Conservation (phyloP, 805 yeast genomes). For the Candida alai region DNA sequence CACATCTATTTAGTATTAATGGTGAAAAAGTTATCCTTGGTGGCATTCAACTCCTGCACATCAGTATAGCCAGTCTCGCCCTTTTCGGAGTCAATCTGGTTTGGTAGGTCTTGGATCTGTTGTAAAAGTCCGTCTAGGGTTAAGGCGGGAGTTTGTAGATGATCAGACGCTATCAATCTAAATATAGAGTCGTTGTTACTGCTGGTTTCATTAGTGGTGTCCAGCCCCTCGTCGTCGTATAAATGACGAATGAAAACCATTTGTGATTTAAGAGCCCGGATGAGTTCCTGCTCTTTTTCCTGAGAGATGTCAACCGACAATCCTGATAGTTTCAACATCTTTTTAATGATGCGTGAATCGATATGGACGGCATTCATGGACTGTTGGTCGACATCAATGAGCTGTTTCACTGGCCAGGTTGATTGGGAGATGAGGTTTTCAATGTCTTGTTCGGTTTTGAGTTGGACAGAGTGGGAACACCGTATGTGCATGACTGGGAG, state of each 20-base stretch:
- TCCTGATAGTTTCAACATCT: conserved; percentile 34
- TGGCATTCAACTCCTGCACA: conserved; percentile 10
- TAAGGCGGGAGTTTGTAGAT: conserved; percentile 19
- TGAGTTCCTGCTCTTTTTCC: conserved; percentile 18
- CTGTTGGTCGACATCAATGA: conserved; percentile 9
- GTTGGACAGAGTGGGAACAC: background rate
- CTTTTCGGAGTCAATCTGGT: conserved; percentile 14
- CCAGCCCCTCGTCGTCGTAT: conserved; percentile 19
- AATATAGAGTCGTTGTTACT: conserved; percentile 22
- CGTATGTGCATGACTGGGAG: no score
- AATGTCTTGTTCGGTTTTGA: conserved; percentile 8
- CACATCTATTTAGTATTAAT: conserved; percentile 6
- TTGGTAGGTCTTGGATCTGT: conserved; percentile 14
- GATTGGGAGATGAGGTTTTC: conserved; percentile 10
- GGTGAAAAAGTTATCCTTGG: conserved; percentile 12
- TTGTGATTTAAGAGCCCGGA: conserved; percentile 29
- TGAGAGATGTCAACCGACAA: conserved; percentile 19
- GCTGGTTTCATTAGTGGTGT: conserved; percentile 1
- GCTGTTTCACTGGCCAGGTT: conserved; percentile 17
- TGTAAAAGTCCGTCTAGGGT: conserved; percentile 16
- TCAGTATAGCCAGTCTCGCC: conserved; percentile 20
- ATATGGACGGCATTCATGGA: conserved; percentile 10
- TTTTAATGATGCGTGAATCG: conserved; percentile 12
- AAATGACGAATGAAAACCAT: conserved; percentile 32
- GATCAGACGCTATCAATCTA: conserved; percentile 34